Evolutionary conservation across 306 rosid genomes (phyloP).

Genomic region (Argentina anserina): DNA sequence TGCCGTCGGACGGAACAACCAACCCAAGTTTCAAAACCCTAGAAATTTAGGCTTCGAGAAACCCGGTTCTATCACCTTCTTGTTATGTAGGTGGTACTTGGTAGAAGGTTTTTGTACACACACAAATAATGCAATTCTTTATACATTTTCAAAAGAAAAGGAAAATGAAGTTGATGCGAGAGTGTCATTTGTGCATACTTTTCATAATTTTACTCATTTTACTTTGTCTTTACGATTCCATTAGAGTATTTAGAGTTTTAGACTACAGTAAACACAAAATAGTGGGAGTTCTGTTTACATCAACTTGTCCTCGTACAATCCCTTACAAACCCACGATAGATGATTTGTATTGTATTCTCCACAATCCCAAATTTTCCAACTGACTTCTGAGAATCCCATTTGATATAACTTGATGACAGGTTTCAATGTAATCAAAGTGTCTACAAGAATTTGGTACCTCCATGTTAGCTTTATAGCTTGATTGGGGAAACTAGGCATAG

Average conservation of each 20-base stretch:
- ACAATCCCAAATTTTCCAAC: not conserved
- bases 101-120: too few species aligned
- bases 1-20: too few species aligned
- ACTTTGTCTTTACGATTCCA: not conserved
- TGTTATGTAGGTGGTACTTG: too few species aligned
- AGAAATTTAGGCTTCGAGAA: too few species aligned
- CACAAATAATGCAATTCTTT: too few species aligned
- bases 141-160: too few species aligned
- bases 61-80: too few species aligned
- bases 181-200: not conserved
- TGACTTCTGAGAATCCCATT: not conserved
- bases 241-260: not conserved
- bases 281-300: not conserved
- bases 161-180: too few species aligned
- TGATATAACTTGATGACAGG: not conserved
- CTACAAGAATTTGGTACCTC: not conserved
- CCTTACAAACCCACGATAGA: not conserved
- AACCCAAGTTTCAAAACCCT: too few species aligned
- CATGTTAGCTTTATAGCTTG: not conserved
- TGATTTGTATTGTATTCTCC: not conserved
- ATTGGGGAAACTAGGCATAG: not conserved
- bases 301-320: not conserved
- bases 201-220: too few species aligned
- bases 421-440: not conserved
- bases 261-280: not conserved